A percentile compares a stretch with the other conserved stretches of the same genome.
phyloP scores from a whole-genome alignment of 2,329 filamentous ascomycete genomes.

The Ophiocordyceps robertsii region DNA sequence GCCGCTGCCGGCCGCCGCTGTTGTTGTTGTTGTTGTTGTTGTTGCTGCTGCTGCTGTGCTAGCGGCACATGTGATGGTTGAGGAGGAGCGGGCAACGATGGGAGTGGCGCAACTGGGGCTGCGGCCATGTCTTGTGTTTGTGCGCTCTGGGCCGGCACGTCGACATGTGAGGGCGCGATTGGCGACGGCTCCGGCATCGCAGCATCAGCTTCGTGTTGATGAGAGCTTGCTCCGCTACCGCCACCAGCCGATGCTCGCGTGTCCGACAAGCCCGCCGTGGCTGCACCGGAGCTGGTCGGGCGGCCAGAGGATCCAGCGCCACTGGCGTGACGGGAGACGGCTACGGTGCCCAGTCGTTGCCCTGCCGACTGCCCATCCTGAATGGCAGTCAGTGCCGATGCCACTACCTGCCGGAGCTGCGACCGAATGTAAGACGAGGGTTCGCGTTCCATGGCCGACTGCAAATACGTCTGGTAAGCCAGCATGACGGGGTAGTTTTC shows the following conservation, averaged over 20 bases:
- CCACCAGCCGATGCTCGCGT: neutral
- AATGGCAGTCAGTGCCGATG: conserved; percentile 28
- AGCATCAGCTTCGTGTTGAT: neutral
- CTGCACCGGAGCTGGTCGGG: neutral
- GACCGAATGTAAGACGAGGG: conserved; percentile 31
- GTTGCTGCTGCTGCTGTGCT: conserved; percentile 3
- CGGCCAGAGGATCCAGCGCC: conserved; percentile 1
- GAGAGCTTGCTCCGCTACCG: neutral
- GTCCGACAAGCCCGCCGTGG: neutral
- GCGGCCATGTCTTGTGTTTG: neutral
- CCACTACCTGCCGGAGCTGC: conserved; percentile 36
- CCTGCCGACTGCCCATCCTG: conserved; percentile 28
- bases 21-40: too few relatives aligned
- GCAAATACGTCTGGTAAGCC: conserved; percentile 32
- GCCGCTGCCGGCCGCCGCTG: conserved; percentile 1
- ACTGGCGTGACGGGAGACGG: neutral
- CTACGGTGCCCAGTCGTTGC: conserved; percentile 5
- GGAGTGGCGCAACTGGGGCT: neutral
- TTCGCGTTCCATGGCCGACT: conserved; percentile 37
- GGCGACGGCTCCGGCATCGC: neutral
- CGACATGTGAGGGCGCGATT: neutral
- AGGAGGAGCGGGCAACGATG: conserved; percentile 3
- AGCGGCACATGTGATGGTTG: conserved; percentile 8
- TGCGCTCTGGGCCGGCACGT: neutral
- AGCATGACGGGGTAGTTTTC: conserved; percentile 34